These are phyloP conservation scores for Pisolithus thermaeus DNA, from an alignment of 1,284 basidiomycete species.

Conservation along the genomic window DNA sequence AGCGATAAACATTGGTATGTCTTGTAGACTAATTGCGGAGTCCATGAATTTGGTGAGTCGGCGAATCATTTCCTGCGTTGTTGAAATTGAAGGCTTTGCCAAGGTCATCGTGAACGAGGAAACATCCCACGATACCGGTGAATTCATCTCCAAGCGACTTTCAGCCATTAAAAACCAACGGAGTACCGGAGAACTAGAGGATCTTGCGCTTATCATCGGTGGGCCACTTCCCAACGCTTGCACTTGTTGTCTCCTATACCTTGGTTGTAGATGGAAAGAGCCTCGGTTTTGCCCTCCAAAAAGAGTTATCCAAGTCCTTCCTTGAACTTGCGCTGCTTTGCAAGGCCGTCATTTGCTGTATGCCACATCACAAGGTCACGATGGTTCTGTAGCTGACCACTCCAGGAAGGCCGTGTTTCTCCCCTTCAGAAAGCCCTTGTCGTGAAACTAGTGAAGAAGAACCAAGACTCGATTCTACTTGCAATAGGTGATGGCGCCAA, in stretches of 20 bases:
- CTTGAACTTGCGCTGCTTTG: conserved; percentile 97
- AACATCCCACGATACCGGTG: conserved; percentile 74
- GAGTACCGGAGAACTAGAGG: conserved; percentile 87
- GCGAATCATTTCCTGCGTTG: not conserved
- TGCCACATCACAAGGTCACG: conserved; percentile 22
- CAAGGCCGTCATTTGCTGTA: conserved; percentile 97
- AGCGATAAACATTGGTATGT: conserved; percentile 98
- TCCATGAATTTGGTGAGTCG: conserved; percentile 89
- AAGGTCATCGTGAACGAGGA: conserved; percentile 95
- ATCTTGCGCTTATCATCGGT: conserved; percentile 95
- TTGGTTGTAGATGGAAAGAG: conserved; percentile 81
- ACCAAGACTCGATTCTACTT: conserved; percentile 84
- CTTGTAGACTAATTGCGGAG: conserved; percentile 94
- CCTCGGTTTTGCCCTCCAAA: conserved; percentile 88
- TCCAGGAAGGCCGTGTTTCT: conserved; percentile 82
- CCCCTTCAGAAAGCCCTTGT: conserved; percentile 97
- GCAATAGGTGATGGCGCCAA: conserved; percentile 98
- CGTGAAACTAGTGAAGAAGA: conserved; percentile 98
- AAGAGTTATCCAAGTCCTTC: conserved; percentile 85
- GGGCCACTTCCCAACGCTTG: conserved; percentile 15
- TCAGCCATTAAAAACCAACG: conserved; percentile 91
- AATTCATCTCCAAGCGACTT: conserved; percentile 84
- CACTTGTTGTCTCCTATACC: not conserved
- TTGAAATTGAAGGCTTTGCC: not conserved
- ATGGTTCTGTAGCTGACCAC: not conserved